Evolutionary conservation across 495 filamentous ascomycete species (phyloP).

Genomic region (Talaromyces stipitatus): DNA sequence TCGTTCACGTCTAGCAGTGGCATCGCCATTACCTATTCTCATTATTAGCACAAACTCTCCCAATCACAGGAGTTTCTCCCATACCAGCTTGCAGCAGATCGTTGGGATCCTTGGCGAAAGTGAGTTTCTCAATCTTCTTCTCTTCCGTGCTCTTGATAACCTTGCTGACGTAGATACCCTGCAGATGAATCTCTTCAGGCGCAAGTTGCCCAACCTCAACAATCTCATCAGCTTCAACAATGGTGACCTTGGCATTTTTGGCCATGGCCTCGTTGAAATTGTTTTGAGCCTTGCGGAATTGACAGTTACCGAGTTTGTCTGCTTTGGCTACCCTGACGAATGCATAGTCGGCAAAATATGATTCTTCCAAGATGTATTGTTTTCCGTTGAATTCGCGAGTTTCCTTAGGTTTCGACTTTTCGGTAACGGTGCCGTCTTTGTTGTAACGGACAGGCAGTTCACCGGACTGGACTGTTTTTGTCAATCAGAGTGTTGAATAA

Average conservation of each 20-base stretch:
- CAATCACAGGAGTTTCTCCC: neutral
- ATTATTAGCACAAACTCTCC: conserved; percentile 5
- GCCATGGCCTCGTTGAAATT: conserved; percentile 96
- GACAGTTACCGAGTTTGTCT: conserved; percentile 85
- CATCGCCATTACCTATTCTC: conserved; percentile 57
- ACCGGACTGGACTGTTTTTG: conserved; percentile 57
- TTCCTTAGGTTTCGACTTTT: conserved; percentile 70
- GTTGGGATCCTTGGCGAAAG: conserved; percentile 57
- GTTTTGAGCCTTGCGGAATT: conserved; percentile 78
- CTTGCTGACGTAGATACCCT: conserved; percentile 81
- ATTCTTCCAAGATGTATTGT: conserved; percentile 74
- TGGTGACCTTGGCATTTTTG: conserved; percentile 82
- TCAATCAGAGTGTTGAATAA: neutral
- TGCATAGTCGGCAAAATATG: conserved; percentile 77
- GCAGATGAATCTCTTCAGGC: conserved; percentile 70
- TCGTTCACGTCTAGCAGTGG: conserved; percentile 66
- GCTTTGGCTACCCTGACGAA: conserved; percentile 84
- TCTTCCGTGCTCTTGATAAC: conserved; percentile 66
- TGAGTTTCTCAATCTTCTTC: conserved; percentile 79
- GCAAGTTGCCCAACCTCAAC: conserved; percentile 80
- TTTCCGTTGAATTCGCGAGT: conserved; percentile 79
- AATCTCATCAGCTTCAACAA: conserved; percentile 89
- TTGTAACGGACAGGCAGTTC: conserved; percentile 79
- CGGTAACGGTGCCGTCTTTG: conserved; percentile 62
- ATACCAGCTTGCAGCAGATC: conserved; percentile 24